Evolutionary conservation across 2,329 filamentous ascomycete species (phyloP).

Genomic region (Orbilia brochopaga): DNA sequence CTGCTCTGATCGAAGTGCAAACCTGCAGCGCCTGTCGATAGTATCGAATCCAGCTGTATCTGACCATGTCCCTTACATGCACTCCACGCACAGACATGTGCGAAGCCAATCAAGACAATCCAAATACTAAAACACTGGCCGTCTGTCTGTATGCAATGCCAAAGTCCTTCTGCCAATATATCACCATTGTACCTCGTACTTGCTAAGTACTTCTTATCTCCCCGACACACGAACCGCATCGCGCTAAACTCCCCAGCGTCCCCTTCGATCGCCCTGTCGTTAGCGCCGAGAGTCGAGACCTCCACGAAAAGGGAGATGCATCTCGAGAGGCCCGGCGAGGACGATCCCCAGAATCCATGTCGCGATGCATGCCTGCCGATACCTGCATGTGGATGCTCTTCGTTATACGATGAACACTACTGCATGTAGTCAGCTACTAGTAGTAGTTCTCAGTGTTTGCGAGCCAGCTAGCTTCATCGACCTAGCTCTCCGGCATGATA

Average conservation of each 20-base stretch:
- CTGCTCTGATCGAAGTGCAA: constrained; percentile 14
- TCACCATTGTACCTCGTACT: too few species aligned
- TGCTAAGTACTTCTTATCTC: too few species aligned
- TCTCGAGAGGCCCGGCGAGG: not conserved
- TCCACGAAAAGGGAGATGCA: not conserved
- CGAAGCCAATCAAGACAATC: constrained; percentile 11
- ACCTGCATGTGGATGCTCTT: not conserved
- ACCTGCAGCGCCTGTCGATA: not conserved
- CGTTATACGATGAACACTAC: too few species aligned
- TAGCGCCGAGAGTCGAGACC: not conserved
- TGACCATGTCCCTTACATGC: constrained; percentile 11
- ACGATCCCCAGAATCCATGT: not conserved
- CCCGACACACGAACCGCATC: not conserved
- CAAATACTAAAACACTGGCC: not conserved
- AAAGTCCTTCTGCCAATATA: constrained; percentile 5
- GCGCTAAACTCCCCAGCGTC: not conserved
- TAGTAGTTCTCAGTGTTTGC: too few species aligned
- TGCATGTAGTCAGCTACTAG: too few species aligned
- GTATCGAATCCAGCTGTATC: not conserved
- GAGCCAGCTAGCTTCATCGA: not conserved
- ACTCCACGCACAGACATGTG: constrained; percentile 33
- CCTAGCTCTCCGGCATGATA: not conserved
- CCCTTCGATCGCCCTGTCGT: not conserved
- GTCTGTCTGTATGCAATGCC: not conserved
- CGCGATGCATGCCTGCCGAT: not conserved